A percentile compares a stretch with the other conserved stretches of the same genome.
phyloP scores from a whole-genome alignment of 768 basidiomycete species.

The Obba rivulosa region DNA sequence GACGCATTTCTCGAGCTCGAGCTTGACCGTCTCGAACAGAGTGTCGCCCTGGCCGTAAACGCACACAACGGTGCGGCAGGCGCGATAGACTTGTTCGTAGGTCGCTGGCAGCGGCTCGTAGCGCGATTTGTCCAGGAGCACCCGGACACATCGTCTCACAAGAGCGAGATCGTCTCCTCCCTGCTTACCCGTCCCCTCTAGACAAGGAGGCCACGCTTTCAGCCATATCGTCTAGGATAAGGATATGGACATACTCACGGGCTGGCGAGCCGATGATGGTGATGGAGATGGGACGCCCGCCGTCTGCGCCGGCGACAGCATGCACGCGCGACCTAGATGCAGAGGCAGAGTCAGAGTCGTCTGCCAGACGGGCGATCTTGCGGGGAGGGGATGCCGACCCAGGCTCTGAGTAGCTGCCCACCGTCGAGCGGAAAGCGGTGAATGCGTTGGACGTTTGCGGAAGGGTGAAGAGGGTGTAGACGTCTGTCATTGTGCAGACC shows the following conservation, averaged over 20 bases:
- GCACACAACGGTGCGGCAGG: conserved; percentile 52
- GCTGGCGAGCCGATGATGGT: conserved; percentile 37
- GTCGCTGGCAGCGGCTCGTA: conserved; percentile 36
- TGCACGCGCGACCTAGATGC: conserved; percentile 44
- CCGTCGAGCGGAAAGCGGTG: conserved; percentile 8
- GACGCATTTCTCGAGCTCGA: conserved; percentile 57
- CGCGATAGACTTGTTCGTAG: conserved; percentile 50
- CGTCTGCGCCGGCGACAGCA: conserved; percentile 11
- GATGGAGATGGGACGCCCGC: conserved; percentile 39
- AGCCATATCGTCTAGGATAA: not conserved
- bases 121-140: conserved; percentile 31
- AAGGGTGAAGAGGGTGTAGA: conserved; percentile 19
- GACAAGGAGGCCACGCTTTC: not conserved
- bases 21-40: conserved; percentile 51
- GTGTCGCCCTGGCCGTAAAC: conserved; percentile 49
- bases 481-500: conserved; percentile 13
- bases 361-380: conserved; percentile 63
- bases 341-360: conserved; percentile 64
- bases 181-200: conserved; percentile 10
- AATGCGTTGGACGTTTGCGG: conserved; percentile 20
- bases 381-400: conserved; percentile 55
- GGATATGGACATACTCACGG: conserved; percentile 15
- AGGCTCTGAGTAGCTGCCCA: conserved; percentile 21
- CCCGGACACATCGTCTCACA: conserved; percentile 30
- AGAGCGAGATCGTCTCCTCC: conserved; percentile 24